Evolutionary conservation across 352 stramenopile species (phyloP).

Genomic region (Phytophthora hibernalis): DNA sequence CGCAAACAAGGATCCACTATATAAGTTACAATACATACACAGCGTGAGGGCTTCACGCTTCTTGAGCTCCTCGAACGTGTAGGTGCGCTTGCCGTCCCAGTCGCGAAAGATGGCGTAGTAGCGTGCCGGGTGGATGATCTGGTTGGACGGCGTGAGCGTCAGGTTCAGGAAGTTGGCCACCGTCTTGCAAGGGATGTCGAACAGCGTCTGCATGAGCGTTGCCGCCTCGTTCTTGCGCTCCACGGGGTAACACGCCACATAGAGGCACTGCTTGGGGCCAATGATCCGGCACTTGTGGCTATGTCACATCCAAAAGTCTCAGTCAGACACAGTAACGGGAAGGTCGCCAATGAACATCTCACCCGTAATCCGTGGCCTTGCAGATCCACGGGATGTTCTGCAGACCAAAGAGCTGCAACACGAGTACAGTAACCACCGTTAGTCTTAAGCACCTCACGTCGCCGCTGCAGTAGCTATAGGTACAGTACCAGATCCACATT

Average conservation of each 20-base stretch:
- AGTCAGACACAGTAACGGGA: constrained; percentile 18
- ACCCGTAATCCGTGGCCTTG: constrained; percentile 91
- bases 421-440: constrained; percentile 10
- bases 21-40: constrained; percentile 54
- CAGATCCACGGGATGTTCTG: constrained; percentile 96
- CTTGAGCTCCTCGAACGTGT: constrained; percentile 85
- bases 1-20: background rate
- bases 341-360: constrained; percentile 5
- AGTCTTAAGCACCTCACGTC: constrained; percentile 3
- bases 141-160: constrained; percentile 93
- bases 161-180: constrained; percentile 94
- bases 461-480: background rate
- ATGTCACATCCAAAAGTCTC: constrained; percentile 5
- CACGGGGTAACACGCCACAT: constrained; percentile 91
- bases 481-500: constrained; percentile 62
- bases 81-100: constrained; percentile 92
- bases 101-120: constrained; percentile 95
- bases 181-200: constrained; percentile 92
- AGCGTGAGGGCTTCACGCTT: constrained; percentile 89
- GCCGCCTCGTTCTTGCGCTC: constrained; percentile 83
- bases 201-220: constrained; percentile 86
- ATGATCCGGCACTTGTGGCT: constrained; percentile 92
- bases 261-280: constrained; percentile 91
- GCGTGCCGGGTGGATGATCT: constrained; percentile 93
- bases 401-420: constrained; percentile 87